These are phyloP conservation scores for Hericium erinaceus DNA, from an alignment of 768 basidiomycete genomes.

Conservation along the genomic window DNA sequence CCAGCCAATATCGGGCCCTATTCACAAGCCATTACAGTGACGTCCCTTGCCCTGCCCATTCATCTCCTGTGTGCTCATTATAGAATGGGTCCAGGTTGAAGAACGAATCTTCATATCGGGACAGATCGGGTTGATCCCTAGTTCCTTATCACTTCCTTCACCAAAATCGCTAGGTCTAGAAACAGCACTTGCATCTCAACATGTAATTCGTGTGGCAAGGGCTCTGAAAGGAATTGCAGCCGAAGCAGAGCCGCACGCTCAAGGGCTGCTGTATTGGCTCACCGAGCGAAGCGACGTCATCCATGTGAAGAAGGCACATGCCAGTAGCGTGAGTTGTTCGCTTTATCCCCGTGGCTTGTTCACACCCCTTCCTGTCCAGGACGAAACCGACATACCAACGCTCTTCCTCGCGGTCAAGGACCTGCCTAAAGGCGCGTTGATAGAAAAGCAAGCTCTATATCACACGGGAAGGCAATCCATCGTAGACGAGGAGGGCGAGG, in stretches of 20 bases:
- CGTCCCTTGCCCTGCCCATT: constrained; percentile 16
- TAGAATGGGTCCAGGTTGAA: constrained; percentile 40
- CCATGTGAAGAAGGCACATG: constrained; percentile 30
- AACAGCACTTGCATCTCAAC: constrained; percentile 70
- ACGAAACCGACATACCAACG: constrained; percentile 26
- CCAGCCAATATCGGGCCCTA: constrained; percentile 99
- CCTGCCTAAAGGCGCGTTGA: constrained; percentile 60
- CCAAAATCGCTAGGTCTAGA: constrained; percentile 52
- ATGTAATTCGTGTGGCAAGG: constrained; percentile 57
- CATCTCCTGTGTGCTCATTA: background rate
- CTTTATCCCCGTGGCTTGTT: background rate
- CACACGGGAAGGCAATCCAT: constrained; percentile 56
- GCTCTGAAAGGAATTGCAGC: constrained; percentile 48
- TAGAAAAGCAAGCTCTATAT: constrained; percentile 70
- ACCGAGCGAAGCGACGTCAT: constrained; percentile 28
- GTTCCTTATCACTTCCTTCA: constrained; percentile 56
- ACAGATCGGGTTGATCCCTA: constrained; percentile 86
- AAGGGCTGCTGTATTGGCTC: constrained; percentile 72
- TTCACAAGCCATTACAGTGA: constrained; percentile 82
- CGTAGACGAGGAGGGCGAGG: constrained; percentile 40
- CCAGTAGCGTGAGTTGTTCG: constrained; percentile 1
- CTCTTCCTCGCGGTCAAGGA: constrained; percentile 55
- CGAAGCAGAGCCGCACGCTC: constrained; percentile 53
- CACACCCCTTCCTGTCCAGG: background rate
- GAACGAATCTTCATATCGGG: constrained; percentile 85